Evolutionary conservation across 768 basidiomycete species (phyloP), one percentile per base, ranked within the genome.

Genomic region (Hygrophoropsis aurantiaca): DNA sequence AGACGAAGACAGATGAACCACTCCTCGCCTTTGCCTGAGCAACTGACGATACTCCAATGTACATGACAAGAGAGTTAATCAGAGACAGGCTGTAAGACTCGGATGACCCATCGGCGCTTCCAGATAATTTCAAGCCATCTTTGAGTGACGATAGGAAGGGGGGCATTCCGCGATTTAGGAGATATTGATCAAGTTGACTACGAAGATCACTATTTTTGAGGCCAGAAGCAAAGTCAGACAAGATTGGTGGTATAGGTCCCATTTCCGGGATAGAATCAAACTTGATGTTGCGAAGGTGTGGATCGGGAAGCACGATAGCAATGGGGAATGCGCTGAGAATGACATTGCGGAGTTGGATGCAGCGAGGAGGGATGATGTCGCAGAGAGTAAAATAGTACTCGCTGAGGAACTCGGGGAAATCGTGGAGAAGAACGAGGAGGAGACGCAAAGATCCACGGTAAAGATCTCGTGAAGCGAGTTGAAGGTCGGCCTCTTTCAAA

Each of bases 381-480:
- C 93, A 92, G 25, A 99, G 82, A 35, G 91, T 87, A 72, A 95
- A 94, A 69, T 97, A 95, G 65, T 94, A 93, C 71, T 94, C 93
- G 65, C 87, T 91, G 51, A 98, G 77, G 75, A 98, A 98, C 51
- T 97, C 97, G 42, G 97, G 97, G 77, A 98, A 98, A 69, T 98
- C 97, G 67, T 99, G 94, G 16, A 99, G 82, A 42, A 99, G 85
- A 48, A 98, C 93, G 39, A 99, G 80, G 40, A 99, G 82, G 24
- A 99, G 78, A 27, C 94, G 84, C 38, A 97, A 75, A 18, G 93
- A 81, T 18, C 93, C 97, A 35, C 90, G 84, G 73, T 94, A 97
- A 35, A 99, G 79, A 53, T 91, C 87, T 35, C 88, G 80, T 18
- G 88, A 86, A 4, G 93, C 84, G 19, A 80, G 77, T 54, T 87